Evolutionary conservation across 2,329 filamentous ascomycete species (phyloP), one percentile per base, ranked within the genome.

Genomic region (Trichoderma breve): DNA sequence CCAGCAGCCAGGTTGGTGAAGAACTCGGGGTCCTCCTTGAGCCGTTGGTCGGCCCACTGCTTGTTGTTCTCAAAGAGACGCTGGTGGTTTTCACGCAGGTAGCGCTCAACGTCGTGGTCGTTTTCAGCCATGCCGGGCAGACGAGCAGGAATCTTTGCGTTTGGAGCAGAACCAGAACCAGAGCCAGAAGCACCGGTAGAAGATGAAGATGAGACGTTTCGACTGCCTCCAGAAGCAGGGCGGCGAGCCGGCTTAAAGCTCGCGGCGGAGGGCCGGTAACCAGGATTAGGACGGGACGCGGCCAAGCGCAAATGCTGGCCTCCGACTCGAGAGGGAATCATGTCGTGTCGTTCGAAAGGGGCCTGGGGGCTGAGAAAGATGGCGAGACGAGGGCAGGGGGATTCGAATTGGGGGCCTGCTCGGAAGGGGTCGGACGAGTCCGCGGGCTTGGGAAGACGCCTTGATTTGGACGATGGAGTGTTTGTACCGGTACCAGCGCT

Each of bases 41-140:
- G 75, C 83, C 91, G 89, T 74, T 87, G 81, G 61, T 85, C 85
- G 14, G 90, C 90, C 91, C 91, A 93, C 70, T 84, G 83, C 74
- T 84, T 83, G 84, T 93, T 93, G 85, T 89, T 88, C 75, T 91
- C 87, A 76, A 93, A 93, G 77, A 93, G 87, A 73, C 86, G 85
- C 77, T 91, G 88, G 80, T 93, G 90, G 76, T 85, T 86, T 82
- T 90, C 84, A 81, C 87, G 82, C 73, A 91, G 86, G 79, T 91
- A 91, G 73, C 81, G 80, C 74, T 81, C 80, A 74, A 88, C 84
- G 72, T 87, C 84, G 65, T 70, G 30, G n/a, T 73, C 69, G 64
- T 55, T 24, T 68, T 71, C 69, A 66, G 61, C 2, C 69, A 71
- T 71, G 69, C 69, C 69, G 34, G 69, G 69, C 61, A 71, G 69